These are phyloP conservation scores for Arachnomyces sp. DNA, from an alignment of 2,329 filamentous ascomycete species.

Conservation along the genomic window DNA sequence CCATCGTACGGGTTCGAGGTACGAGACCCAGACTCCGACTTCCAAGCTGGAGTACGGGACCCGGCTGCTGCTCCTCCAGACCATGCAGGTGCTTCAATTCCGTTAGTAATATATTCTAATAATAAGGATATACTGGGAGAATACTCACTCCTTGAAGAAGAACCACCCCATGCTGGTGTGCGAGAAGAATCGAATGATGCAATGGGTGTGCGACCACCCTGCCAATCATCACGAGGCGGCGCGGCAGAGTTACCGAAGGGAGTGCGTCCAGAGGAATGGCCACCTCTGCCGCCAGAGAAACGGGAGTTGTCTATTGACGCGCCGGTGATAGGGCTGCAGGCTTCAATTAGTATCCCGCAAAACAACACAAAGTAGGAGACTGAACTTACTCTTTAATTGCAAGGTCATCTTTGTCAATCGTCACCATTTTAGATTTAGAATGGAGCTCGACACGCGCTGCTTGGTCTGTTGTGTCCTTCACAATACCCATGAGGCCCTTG, in stretches of 20 bases:
- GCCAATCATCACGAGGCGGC: slow-evolving; percentile 47
- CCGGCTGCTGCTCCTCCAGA: slow-evolving; percentile 33
- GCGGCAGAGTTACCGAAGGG: slow-evolving; percentile 40
- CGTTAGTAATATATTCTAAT: background rate
- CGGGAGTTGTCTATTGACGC: slow-evolving; percentile 64
- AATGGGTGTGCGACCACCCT: slow-evolving; percentile 61
- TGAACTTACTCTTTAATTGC: slow-evolving; percentile 67
- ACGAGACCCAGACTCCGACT: slow-evolving; percentile 49
- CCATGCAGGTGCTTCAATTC: slow-evolving; percentile 33
- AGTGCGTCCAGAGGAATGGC: slow-evolving; percentile 40
- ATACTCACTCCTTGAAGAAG: slow-evolving; percentile 52
- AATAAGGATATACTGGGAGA: background rate
- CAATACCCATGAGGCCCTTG: slow-evolving; percentile 88
- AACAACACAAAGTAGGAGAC: background rate
- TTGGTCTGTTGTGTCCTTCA: slow-evolving; percentile 85
- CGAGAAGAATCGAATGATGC: slow-evolving; percentile 53
- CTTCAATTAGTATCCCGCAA: slow-evolving; percentile 13
- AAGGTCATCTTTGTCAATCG: slow-evolving; percentile 71
- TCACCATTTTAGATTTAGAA: slow-evolving; percentile 86
- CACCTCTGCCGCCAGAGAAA: slow-evolving; percentile 34
- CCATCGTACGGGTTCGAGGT: slow-evolving; percentile 57
- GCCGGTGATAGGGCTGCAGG: slow-evolving; percentile 53
- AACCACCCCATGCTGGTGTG: slow-evolving; percentile 67
- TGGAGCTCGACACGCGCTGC: slow-evolving; percentile 87
- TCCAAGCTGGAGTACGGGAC: slow-evolving; percentile 45